Conservation (phyloP, 2,329 filamentous ascomycete species). For the Sphaerostilbella broomeana region DNA sequence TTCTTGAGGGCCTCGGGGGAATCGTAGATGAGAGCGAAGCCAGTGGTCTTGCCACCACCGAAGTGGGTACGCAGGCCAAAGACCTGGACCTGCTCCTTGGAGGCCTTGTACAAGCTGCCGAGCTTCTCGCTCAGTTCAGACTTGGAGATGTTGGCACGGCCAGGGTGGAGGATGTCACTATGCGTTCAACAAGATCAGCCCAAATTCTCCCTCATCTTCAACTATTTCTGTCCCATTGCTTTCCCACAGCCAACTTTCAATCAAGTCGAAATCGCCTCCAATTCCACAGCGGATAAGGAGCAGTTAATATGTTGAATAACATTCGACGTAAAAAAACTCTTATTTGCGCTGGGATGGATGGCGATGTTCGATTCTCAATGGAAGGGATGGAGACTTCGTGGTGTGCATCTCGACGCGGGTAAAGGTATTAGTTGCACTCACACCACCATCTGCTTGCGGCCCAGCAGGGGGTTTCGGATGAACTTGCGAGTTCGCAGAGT, state of each 20-base stretch:
- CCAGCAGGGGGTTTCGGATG: conserved; percentile 98
- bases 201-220: not conserved
- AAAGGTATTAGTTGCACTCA: conserved; percentile 50
- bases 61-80: conserved; percentile 98
- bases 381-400: too few species aligned
- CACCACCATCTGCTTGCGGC: conserved; percentile 99
- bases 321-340: not conserved
- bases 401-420: too few species aligned
- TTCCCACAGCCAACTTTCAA: not conserved
- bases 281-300: not conserved
- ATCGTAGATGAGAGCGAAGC: conserved; percentile 98
- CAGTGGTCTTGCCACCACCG: conserved; percentile 99
- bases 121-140: conserved; percentile 96
- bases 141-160: conserved; percentile 97
- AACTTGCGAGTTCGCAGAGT: conserved; percentile 98
- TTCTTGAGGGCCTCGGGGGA: conserved; percentile 98
- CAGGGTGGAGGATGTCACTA: conserved; percentile 99
- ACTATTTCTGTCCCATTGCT: not conserved
- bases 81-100: conserved; percentile 94
- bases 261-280: conserved; percentile 3
- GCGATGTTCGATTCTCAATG: too few species aligned
- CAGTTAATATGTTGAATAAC: too few species aligned
- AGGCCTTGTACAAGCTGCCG: conserved; percentile 92
- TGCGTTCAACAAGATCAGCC: conserved; percentile 15
- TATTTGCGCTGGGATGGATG: not conserved